Evolutionary conservation across 2,329 filamentous ascomycete genomes (phyloP), one percentile per base, ranked within the genome.

Genomic region (Trichoderma afroharzianum): DNA sequence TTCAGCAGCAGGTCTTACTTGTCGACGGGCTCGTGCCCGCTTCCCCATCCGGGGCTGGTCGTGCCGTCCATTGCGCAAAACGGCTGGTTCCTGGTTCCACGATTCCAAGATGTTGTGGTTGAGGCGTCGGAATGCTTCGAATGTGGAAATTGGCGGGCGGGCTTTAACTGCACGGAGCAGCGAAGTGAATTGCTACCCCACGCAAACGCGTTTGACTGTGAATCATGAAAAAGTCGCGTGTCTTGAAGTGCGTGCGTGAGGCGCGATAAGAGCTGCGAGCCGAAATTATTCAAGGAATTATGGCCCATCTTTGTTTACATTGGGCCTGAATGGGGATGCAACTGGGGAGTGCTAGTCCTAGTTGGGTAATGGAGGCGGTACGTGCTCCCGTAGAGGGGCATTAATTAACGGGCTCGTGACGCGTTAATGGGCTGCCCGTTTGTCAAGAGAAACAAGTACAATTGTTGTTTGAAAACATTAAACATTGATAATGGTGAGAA

Each of bases 41-140:
- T 55, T 53, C 64, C 74, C 74, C 73, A 73, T 47, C 53, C 26
- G 69, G 72, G 73, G 73, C 57, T 72, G 63, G 72, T 55, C 57
- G 63, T 70, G 55, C 36, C 72, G 73, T 74, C 73, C 74, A 75
- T 75, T 66, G 68, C 69, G 70, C 50, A 62, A 50, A 47, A 50
- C 57, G 18, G 70, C 33, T 36, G 33, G 33, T 36, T 36, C 33
- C 33, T 53, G 30, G 15, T 63, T 28, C 43, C 21, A 59, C 28
- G 57, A 32, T n/a, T 21, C 15, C 14, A n/a, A 63, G 18, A 63
- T 59, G 26, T 21, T 24, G 24, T 18, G 36, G 68, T 58, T 12
- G 24, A 66, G 47, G 58, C 8, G 67, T 50, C 57, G 53, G 63
- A 55, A 66, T 66, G 30, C 30, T 24, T 21, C 11, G 28, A 66